A percentile compares a stretch with the other conserved stretches of the same genome.
These are phyloP conservation scores for Yamadazyma oceani DNA, from an alignment of 1,139 yeast genomes.

Conservation along the genomic window DNA sequence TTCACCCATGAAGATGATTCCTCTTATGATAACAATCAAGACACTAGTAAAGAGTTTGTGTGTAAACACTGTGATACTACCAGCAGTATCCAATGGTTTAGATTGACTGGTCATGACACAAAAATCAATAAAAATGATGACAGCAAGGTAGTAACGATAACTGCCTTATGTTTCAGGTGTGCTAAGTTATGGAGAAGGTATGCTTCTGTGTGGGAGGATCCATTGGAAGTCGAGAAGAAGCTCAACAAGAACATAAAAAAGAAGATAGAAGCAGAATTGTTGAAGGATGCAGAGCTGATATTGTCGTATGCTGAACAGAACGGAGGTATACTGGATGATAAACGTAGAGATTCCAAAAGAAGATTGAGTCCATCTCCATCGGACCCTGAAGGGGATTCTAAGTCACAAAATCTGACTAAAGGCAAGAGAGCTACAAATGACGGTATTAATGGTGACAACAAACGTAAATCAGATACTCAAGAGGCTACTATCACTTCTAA, in stretches of 20 bases:
- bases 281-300: constrained; percentile 64
- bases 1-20: constrained; percentile 75
- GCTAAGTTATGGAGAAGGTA: constrained; percentile 90
- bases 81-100: constrained; percentile 62
- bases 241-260: constrained; percentile 49
- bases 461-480: constrained; percentile 2
- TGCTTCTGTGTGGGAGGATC: constrained; percentile 87
- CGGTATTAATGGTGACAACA: constrained; percentile 6
- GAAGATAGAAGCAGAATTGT: constrained; percentile 68
- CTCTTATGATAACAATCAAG: constrained; percentile 57
- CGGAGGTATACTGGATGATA: constrained; percentile 12
- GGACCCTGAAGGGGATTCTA: constrained; percentile 2
- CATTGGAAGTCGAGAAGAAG: constrained; percentile 62
- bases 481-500: constrained; percentile 2
- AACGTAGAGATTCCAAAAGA: constrained; percentile 3
- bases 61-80: constrained; percentile 67
- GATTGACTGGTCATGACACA: constrained; percentile 62
- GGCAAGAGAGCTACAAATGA: constrained; percentile 1
- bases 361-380: constrained; percentile 11
- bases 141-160: constrained; percentile 24
- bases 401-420: constrained; percentile 3
- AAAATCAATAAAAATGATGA: constrained; percentile 26
- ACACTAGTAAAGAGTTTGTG: constrained; percentile 40
- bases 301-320: constrained; percentile 40
- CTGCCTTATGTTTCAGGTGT: constrained; percentile 80